Base-by-base conservation (phyloP, 2,329 filamentous ascomycete genomes). In the Simplicillium aogashimaense region DNA sequence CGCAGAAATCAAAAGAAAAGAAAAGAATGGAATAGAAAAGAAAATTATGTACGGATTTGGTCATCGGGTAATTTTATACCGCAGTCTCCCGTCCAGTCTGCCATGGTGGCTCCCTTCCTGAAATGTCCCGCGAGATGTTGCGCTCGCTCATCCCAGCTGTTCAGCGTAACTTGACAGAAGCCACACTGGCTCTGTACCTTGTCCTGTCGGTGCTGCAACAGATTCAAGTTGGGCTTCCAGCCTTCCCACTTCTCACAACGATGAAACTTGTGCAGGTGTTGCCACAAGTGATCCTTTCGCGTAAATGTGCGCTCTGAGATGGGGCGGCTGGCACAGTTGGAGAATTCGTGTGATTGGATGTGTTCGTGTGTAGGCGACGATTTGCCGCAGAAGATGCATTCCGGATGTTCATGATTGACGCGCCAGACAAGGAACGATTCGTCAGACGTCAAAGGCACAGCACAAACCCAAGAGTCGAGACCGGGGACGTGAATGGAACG, bases 391-490 rank as follows among this genome's bases (percentile, higher is more conserved):
- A 66, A 65, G 15, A 61, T 47, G 42, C 64, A 67, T 16, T 62
- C 55, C 0, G 62, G 57, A 9, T 61, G 58, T 6, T 61, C 65
- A 14, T 69, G 64, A 13, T 63, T 59, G 34, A 72, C 64, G 4
- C 72, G 64, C 45, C 74, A 67, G 2, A 73, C 63, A 0, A 70
- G 61, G 2, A 67, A 55, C 0, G 74, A 50, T 39, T 61, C 53
- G n/a, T 52, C 50, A 2, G 49, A 41, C 1, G 53, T 47, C 3
- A 60, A 43, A 4, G 61, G 60, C 1, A 59, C 62, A 0, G 66
- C 65, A 46, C 76, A 80, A 5, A 76, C 64, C 67, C 66, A 75
- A 0, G 54, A 57, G 30, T 59, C 55, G 5, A 60, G 56, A 0
- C 57, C 56, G 4, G 68, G 56, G 2, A 71, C 51, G 45, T 74